These are phyloP conservation scores for Acanthamoeba divionensis DNA, from an alignment of 208 protist genomes.

Conservation along the genomic window DNA sequence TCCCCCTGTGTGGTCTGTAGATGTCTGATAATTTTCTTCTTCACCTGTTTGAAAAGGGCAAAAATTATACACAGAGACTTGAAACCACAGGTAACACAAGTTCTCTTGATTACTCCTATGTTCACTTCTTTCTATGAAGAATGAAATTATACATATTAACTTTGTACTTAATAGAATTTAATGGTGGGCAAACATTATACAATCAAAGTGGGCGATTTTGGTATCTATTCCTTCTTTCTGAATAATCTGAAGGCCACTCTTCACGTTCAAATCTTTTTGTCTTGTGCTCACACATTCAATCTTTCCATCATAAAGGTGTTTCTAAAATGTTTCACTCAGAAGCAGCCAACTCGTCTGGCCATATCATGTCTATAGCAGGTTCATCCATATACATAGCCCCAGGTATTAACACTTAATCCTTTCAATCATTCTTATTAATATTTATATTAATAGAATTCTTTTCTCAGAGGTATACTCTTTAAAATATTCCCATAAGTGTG, in stretches of 20 bases:
- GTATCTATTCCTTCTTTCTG: not conserved
- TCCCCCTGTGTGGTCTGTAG: not conserved
- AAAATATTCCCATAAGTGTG: conserved; percentile 6
- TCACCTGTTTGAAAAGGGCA: not conserved
- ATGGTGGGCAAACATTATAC: conserved; percentile 20
- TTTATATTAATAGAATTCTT: not conserved
- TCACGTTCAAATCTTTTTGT: no score
- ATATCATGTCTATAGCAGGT: not conserved
- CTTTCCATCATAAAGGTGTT: no score
- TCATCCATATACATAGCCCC: conserved; percentile 29
- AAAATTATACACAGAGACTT: conserved; percentile 47
- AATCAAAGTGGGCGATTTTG: not conserved
- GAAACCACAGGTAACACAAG: not conserved
- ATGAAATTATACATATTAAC: no score
- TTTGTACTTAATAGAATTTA: not conserved
- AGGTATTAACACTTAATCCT: not conserved
- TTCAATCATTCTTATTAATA: not conserved
- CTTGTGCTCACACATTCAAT: no score
- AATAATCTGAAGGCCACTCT: no score
- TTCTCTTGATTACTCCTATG: not conserved
- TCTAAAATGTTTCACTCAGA: no score
- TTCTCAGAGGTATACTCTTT: not conserved
- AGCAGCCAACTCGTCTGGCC: conserved; percentile 15
- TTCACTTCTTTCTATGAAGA: not conserved
- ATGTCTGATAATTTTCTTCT: not conserved